Conservation (phyloP, 2,329 filamentous ascomycete genomes). For the Pyrenochaeta sp. region DNA sequence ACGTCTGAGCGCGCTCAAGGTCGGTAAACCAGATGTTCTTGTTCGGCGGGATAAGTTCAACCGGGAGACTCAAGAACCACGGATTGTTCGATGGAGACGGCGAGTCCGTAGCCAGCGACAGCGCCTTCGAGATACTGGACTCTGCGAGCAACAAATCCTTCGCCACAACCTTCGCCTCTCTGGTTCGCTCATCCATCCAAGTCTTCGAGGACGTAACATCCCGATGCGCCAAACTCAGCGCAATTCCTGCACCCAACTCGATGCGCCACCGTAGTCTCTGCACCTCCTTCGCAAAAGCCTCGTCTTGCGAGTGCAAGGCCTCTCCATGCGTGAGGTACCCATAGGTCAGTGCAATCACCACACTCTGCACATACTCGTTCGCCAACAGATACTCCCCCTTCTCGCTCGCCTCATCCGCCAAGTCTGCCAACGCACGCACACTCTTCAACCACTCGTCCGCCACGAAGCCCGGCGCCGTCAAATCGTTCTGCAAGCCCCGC, state of each 20-base stretch:
- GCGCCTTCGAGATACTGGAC: slow-evolving; percentile 27
- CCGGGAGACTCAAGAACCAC: slow-evolving; percentile 38
- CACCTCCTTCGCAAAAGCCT: slow-evolving; percentile 25
- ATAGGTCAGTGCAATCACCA: slow-evolving; percentile 40
- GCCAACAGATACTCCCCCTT: slow-evolving; percentile 22
- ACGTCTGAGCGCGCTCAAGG: slow-evolving; percentile 34
- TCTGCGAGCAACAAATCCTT: slow-evolving; percentile 33
- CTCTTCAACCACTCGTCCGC: slow-evolving; percentile 25
- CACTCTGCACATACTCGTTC: slow-evolving; percentile 31
- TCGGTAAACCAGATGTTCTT: slow-evolving; percentile 37
- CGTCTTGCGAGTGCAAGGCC: slow-evolving; percentile 29
- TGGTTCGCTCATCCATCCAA: slow-evolving; percentile 18
- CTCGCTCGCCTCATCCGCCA: slow-evolving; percentile 24
- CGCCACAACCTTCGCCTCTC: slow-evolving; percentile 16
- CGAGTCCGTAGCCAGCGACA: slow-evolving; percentile 36
- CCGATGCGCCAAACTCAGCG: slow-evolving; percentile 23
- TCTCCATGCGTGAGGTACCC: slow-evolving; percentile 42
- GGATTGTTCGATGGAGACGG: slow-evolving; percentile 36
- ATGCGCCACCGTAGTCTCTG: slow-evolving; percentile 41
- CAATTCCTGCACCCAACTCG: slow-evolving; percentile 32
- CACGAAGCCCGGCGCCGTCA: slow-evolving; percentile 22
- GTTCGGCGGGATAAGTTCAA: slow-evolving; percentile 43
- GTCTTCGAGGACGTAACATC: slow-evolving; percentile 9
- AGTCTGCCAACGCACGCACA: slow-evolving; percentile 25
- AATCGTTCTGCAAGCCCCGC: slow-evolving; percentile 25